Evolutionary conservation across 2,329 filamentous ascomycete genomes (phyloP), one percentile per base, ranked within the genome.

Genomic region (Neopestalotiopsis sp.): DNA sequence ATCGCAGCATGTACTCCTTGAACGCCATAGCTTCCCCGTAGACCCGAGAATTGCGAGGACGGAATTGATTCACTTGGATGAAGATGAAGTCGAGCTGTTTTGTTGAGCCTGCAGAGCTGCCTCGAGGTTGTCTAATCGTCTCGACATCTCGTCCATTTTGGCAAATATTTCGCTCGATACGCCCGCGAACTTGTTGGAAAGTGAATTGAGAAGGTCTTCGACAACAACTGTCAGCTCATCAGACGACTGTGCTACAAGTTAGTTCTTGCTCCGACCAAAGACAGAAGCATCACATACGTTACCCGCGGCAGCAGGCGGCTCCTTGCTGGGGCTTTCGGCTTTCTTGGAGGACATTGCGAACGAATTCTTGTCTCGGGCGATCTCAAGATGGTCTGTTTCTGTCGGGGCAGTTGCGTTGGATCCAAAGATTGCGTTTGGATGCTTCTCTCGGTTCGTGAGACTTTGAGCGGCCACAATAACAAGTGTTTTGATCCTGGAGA

Each of bases 121-220:
- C 79, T 97, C 95, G 12, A 98, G 86, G 69, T 91, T 94, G 78
- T 98, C 95, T 28, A 98, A 83, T 32, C 95, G 89, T 70, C 92
- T 87, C 14, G 93, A 92, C 94, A 98, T 97, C 72, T 97, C 94
- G 77, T 97, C 95, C 92, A 98, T 93, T 82, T 97, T 97, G 49
- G 92, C 89, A 75, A 97, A 94, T 69, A 98, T 91, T 81, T 97
- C 95, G 70, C 90, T 92, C 9, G 94, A 97, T 5, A 97, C 90
- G 13, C 89, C 89, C 24, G 92, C 91, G 79, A 97, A 97, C 79
- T 97, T 97, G 79, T 89, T 91, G 65, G 93, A 93, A 0, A 98
- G 83, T 61, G 94, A 91, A 77, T 95, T 94, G 4, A 98, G 84
- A 2, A 98, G 87, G 56, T 97, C 94, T 74, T 98, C 95, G 1